A percentile compares a stretch with the other conserved stretches of the same genome.
These are phyloP conservation scores for Scenedesmus sp. DNA, from an alignment of 163 green algal genomes.

Conservation along the genomic window DNA sequence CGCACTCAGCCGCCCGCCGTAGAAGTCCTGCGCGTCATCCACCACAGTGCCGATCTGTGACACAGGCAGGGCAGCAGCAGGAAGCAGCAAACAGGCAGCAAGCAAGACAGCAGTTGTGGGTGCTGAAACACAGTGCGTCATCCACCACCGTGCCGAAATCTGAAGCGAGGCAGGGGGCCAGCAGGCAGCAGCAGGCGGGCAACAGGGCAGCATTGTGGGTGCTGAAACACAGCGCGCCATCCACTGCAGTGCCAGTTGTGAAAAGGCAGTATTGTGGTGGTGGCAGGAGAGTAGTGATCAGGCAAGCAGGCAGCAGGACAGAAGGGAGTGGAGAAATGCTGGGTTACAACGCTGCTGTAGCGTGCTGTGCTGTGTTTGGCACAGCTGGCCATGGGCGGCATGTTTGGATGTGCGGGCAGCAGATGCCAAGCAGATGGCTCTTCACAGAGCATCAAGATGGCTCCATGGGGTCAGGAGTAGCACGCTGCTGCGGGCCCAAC, in stretches of 20 bases:
- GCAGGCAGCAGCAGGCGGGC: neutral
- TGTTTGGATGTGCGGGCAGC: neutral
- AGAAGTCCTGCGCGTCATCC: slow-evolving; percentile 66
- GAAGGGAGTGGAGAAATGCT: too few relatives aligned
- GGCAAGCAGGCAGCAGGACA: too few relatives aligned
- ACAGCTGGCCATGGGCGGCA: neutral
- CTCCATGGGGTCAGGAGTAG: too few relatives aligned
- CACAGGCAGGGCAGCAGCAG: neutral
- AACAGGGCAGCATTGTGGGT: neutral
- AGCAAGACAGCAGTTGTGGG: neutral
- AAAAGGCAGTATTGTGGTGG: too few relatives aligned
- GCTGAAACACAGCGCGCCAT: neutral
- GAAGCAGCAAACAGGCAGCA: neutral
- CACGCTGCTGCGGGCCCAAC: too few relatives aligned
- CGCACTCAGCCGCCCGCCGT: slow-evolving; percentile 57
- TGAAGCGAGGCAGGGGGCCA: too few relatives aligned
- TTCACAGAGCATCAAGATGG: too few relatives aligned
- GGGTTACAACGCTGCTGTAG: neutral
- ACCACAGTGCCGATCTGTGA: slow-evolving; percentile 68
- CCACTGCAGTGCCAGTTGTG: neutral
- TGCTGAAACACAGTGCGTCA: neutral
- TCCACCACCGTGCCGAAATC: too few relatives aligned
- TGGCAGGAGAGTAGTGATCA: too few relatives aligned
- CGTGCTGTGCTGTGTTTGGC: neutral
- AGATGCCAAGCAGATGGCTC: neutral